Conservation (phyloP, 1,284 basidiomycete species). For the Coniferiporia weirii region DNA sequence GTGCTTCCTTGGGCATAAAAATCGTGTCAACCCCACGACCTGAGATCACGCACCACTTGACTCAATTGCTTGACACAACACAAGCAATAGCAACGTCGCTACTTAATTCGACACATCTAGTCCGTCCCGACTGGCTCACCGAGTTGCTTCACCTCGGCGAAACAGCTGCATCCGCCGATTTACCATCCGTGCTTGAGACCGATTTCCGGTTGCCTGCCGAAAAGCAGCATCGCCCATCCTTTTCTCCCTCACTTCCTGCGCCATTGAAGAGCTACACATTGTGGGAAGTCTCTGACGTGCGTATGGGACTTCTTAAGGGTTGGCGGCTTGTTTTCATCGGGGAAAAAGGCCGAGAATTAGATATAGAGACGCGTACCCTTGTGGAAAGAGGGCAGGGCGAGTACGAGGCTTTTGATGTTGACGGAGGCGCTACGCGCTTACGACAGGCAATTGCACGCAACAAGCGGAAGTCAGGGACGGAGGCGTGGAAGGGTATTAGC, state of each 20-base stretch:
- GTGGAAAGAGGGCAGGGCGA: constrained; percentile 50
- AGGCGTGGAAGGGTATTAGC: constrained; percentile 43
- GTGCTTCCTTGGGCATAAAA: constrained; percentile 55
- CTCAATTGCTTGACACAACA: constrained; percentile 42
- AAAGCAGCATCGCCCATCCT: constrained; percentile 52
- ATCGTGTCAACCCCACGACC: constrained; percentile 39
- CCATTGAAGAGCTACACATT: constrained; percentile 44
- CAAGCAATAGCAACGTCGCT: constrained; percentile 49
- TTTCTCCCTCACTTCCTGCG: constrained; percentile 42
- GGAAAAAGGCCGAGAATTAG: constrained; percentile 46
- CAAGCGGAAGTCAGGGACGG: constrained; percentile 32
- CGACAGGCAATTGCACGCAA: constrained; percentile 47
- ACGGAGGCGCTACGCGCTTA: constrained; percentile 42
- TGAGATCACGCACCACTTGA: constrained; percentile 57
- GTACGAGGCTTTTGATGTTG: constrained; percentile 53
- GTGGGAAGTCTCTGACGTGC: constrained; percentile 62
- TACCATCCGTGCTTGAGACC: constrained; percentile 37
- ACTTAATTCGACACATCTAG: constrained; percentile 47
- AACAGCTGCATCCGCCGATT: constrained; percentile 24
- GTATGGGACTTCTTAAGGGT: constrained; percentile 45
- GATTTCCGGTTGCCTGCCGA: constrained; percentile 43
- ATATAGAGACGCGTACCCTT: constrained; percentile 44
- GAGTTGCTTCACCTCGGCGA: constrained; percentile 49
- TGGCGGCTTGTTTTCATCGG: constrained; percentile 55
- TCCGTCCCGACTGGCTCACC: constrained; percentile 58